These are phyloP conservation scores for Nidularia sp. DNA, from an alignment of 768 basidiomycete genomes.

Conservation along the genomic window DNA sequence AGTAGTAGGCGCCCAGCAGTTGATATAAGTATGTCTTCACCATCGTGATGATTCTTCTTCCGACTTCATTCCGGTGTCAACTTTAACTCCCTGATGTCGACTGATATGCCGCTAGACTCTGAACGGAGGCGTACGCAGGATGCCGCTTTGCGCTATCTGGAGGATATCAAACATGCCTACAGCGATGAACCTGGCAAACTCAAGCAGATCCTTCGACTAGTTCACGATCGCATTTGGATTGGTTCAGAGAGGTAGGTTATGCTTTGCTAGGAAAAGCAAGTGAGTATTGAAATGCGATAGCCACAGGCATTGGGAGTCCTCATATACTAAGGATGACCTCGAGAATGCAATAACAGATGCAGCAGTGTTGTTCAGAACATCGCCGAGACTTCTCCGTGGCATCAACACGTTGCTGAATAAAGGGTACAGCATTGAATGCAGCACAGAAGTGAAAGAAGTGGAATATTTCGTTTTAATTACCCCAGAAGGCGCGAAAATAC, in stretches of 20 bases:
- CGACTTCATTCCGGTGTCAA: no score
- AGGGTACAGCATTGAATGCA: conserved; percentile 5
- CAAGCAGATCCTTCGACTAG: neutral
- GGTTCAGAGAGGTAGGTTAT: neutral
- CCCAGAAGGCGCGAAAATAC: neutral
- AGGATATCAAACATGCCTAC: neutral
- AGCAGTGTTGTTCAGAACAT: no score
- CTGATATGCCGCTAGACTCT: no score
- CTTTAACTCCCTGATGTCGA: no score
- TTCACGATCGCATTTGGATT: neutral
- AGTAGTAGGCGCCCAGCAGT: no score
- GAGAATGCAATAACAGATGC: no score
- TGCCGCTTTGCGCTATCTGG: neutral
- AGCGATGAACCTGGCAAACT: neutral
- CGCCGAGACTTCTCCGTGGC: conserved; percentile 5
- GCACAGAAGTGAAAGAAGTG: neutral
- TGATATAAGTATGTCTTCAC: no score
- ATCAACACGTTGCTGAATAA: conserved; percentile 5
- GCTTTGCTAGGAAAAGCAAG: neutral
- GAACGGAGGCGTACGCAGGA: no score
- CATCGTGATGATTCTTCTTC: no score
- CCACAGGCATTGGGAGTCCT: neutral
- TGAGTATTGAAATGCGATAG: neutral
- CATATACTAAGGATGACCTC: no score
- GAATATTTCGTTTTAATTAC: conserved; percentile 3